Base-by-base conservation (phyloP, 345 rosid species). In the Populus pruinosa region DNA sequence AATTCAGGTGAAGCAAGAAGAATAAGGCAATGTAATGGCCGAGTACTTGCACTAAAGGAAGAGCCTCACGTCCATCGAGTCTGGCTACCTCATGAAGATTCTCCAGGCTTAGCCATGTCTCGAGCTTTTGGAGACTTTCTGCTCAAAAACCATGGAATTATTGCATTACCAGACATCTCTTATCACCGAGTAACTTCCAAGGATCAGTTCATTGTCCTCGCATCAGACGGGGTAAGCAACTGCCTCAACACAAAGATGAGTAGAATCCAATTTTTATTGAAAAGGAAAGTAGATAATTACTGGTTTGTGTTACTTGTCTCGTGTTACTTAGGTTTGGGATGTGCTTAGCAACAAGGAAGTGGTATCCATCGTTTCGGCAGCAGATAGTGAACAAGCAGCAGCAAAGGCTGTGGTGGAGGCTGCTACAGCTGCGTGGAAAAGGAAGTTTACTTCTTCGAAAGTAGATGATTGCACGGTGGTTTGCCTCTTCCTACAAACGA, bases 81-180 rank as follows among this genome's bases (percentile, higher is more conserved):
- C 59, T 95, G 99, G 99, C 85, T 93, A 39, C 99, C 99, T 0
- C 44, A 78, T 64, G 92, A 88, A 73, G 90, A 95, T 86, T 49
- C 73, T 6, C 99, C 99, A 2, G 99, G 99, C 18, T 75, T 93
- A n/a, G 99, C 99, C 73, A 95, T 95, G 99, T 90, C 99, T 23
- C 85, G 99, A 31, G 94, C 98, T 77, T 91, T 95, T 0, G 98
- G 99, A 1, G 97, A 95, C 74, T 92, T 86, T 75, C 56, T 88
- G 23, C 93, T 93, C 29, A 91, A 95, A 79, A 75, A 87, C 67
- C 87, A 90, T 9, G 98, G 99, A 67, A 78, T 93, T 8, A 93
- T 90, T 47, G 91, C 98, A 1, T 73, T 85, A 41, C 99, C 99
- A 0, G 87, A 95, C 2, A 77, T 94, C 81, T 88, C 92, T 71